Base-by-base conservation (phyloP, 805 yeast genomes). In the Hanseniaspora valbyensis region DNA sequence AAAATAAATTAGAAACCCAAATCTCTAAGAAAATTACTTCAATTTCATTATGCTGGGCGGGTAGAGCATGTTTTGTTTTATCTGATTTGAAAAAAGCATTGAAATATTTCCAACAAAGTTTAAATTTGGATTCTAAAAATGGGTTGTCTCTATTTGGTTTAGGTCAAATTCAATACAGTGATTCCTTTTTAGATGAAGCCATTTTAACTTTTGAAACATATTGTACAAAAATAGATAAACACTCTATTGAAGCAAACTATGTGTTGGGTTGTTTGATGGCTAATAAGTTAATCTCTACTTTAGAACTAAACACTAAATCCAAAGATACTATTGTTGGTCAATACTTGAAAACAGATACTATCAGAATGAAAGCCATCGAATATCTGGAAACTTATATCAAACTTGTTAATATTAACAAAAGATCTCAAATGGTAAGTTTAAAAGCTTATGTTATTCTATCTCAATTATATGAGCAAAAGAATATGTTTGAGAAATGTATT, bases 31-130 rank as follows among this genome's bases (percentile, higher is more conserved):
- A 66, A 22, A 62, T 80, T 2, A 59, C 69, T 21, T 74, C 83
- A 29, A 89, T 83, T 55, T 79, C 86, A 2, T 65, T 74, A 44
- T 84, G 84, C 58, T 92, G 96, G 97, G 70, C 80, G 51, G 98
- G 87, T 3, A 75, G 97, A 63, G 80, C 83, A 16, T 71, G 76
- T 44, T 89, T 81, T 57, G 71, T 70, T 6, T 62, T 73, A 25
- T 66, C 69, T 1, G 85, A 88, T 58, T 77, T 71, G 59, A 74
- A 77, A n/a, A 74, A 74, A 53, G 81, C 97, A 0, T 84, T 85
- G 58, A 74, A 73, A 50, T 69, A 72, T 58, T 90, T 85, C 63
- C 80, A 81, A 54, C 85, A 78, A 53, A 78, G 96, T 5, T 73
- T 78, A 37, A 78, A 77, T 54, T 67, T 74, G 33, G 78, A 83